These are phyloP conservation scores for Sinapis alba DNA, from an alignment of 441 rosid species.

Conservation along the genomic window DNA sequence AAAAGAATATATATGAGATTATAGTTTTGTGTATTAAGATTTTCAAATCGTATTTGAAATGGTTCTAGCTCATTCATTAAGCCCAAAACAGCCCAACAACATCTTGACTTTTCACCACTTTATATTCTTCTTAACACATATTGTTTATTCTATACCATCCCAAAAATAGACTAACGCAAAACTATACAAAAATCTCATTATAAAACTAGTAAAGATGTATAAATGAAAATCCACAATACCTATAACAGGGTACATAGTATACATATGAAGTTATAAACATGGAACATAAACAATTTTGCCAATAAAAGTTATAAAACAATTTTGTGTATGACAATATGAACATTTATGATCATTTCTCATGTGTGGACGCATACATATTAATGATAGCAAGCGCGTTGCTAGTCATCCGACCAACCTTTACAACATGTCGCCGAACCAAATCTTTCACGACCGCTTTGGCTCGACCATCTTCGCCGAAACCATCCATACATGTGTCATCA, in stretches of 20 bases:
- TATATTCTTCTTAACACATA: background rate
- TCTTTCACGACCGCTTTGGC: conserved; percentile 34
- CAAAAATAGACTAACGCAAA: background rate
- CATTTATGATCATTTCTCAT: conserved; percentile 6
- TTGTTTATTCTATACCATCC: background rate
- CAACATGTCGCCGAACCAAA: conserved; percentile 45
- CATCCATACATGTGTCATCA: conserved; percentile 73
- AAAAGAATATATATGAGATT: too few species aligned
- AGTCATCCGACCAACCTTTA: conserved; percentile 52
- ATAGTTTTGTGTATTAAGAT: too few species aligned
- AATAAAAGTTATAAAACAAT: background rate
- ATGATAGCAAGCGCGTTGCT: conserved; percentile 77
- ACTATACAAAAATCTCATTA: background rate
- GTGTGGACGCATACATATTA: conserved; percentile 52
- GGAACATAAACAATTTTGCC: background rate
- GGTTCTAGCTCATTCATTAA: too few species aligned
- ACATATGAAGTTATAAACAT: background rate
- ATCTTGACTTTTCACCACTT: too few species aligned
- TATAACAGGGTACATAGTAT: background rate
- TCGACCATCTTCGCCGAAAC: conserved; percentile 31
- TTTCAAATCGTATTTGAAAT: too few species aligned
- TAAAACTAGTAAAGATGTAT: background rate
- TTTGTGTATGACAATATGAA: conserved; percentile 3
- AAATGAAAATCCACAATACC: background rate
- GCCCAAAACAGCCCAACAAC: too few species aligned